phyloP scores from a whole-genome alignment of 2,329 filamentous ascomycete genomes.

The Pseudogymnoascus sp. region DNA sequence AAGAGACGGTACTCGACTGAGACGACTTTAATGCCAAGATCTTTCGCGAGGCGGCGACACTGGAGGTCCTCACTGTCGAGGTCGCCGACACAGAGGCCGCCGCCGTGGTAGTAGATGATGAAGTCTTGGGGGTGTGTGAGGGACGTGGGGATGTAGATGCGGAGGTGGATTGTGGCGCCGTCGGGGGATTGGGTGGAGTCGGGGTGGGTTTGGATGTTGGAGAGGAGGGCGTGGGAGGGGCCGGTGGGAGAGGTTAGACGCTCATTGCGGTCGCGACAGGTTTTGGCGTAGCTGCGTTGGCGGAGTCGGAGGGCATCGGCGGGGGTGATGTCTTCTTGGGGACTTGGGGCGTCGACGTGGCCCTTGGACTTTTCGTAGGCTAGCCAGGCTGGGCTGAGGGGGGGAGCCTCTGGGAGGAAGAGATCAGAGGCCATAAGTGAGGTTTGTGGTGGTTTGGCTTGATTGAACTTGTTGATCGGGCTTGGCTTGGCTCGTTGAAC shows the following conservation, averaged over 20 bases:
- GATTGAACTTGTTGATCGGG: neutral
- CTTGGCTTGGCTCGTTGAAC: neutral
- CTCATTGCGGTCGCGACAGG: slow-evolving; percentile 36
- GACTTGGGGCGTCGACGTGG: slow-evolving; percentile 27
- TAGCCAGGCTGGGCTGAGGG: slow-evolving; percentile 38
- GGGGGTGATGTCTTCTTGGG: slow-evolving; percentile 22
- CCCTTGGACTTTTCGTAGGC: slow-evolving; percentile 33
- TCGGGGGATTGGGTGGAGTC: slow-evolving; percentile 10
- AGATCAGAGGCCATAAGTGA: neutral
- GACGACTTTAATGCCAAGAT: slow-evolving; percentile 33
- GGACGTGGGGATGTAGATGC: slow-evolving; percentile 18
- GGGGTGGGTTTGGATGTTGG: slow-evolving; percentile 29
- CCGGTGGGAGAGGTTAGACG: slow-evolving; percentile 30
- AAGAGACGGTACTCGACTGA: slow-evolving; percentile 43
- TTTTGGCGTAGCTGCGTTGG: slow-evolving; percentile 37
- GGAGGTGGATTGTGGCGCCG: slow-evolving; percentile 18
- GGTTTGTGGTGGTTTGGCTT: neutral
- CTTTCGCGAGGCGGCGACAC: slow-evolving; percentile 38
- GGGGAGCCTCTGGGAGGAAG: slow-evolving; percentile 27
- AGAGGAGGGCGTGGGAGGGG: slow-evolving; percentile 34
- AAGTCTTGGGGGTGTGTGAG: slow-evolving; percentile 21
- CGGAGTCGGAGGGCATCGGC: slow-evolving; percentile 22
- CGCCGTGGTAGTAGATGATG: slow-evolving; percentile 45
- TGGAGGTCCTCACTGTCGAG: slow-evolving; percentile 45
- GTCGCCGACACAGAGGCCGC: slow-evolving; percentile 42